Conservation (phyloP, 106 monocot genomes). For the Xerophyta viscosa region DNA sequence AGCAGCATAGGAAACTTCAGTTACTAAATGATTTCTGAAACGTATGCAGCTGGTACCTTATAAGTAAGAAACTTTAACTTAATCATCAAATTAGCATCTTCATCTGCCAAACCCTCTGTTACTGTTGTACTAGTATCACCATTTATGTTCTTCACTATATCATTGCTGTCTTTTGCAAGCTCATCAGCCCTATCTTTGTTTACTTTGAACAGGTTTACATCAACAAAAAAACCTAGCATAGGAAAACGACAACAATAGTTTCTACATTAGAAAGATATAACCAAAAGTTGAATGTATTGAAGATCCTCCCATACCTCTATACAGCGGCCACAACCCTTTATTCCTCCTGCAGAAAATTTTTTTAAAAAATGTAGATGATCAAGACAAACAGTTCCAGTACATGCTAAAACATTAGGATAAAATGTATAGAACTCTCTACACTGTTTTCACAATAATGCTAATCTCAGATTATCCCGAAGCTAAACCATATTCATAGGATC, state of each 20-base stretch:
- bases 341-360: constrained; percentile 65
- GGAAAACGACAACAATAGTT: constrained; percentile 4
- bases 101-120: constrained; percentile 74
- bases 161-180: constrained; percentile 37
- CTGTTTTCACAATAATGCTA: too few species aligned
- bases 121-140: constrained; percentile 23
- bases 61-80: constrained; percentile 97
- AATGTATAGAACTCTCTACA: too few species aligned
- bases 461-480: too few species aligned
- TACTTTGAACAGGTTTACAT: constrained; percentile 77
- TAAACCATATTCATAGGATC: too few species aligned
- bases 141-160: constrained; percentile 35
- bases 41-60: too few species aligned
- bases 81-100: constrained; percentile 96
- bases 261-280: background rate
- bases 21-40: too few species aligned
- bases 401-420: too few species aligned
- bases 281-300: background rate
- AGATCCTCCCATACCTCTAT: constrained; percentile 49
- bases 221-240: constrained; percentile 86
- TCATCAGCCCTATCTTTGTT: constrained; percentile 62
- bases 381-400: too few species aligned
- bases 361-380: too few species aligned
- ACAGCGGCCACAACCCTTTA: constrained; percentile 84
- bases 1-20: too few species aligned